Evolutionary conservation across 345 rosid species (phyloP).

Genomic region (Excoecaria agallocha): DNA sequence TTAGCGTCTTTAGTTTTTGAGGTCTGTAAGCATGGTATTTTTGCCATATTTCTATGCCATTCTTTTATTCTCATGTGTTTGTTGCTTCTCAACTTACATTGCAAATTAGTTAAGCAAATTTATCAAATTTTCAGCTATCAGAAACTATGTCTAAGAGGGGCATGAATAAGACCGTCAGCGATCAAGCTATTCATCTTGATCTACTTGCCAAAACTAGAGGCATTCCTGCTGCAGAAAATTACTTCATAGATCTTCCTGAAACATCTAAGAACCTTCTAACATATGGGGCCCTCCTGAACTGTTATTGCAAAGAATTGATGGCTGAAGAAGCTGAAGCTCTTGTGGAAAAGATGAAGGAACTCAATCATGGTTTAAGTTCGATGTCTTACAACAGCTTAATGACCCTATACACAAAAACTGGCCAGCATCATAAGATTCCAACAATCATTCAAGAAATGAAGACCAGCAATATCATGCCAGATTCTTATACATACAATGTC

Average conservation of each 20-base stretch:
- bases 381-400: conserved; percentile 88
- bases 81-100: not conserved
- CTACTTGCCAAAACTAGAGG: conserved; percentile 80
- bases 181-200: conserved; percentile 97
- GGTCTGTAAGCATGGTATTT: not conserved
- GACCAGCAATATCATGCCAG: conserved; percentile 51
- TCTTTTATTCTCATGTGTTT: not conserved
- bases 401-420: conserved; percentile 76
- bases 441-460: conserved; percentile 82
- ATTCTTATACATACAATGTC: conserved; percentile 68
- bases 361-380: conserved; percentile 56
- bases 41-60: not conserved
- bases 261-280: conserved; percentile 67
- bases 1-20: not conserved
- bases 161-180: conserved; percentile 89
- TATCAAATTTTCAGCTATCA: conserved; percentile 53
- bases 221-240: conserved; percentile 70
- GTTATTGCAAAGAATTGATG: conserved; percentile 83
- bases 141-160: conserved; percentile 73
- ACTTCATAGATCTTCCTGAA: conserved; percentile 78
- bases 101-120: not conserved
- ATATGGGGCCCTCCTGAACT: conserved; percentile 81
- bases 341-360: conserved; percentile 87
- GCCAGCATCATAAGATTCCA: conserved; percentile 61
- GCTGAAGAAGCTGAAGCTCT: conserved; percentile 76